A percentile compares a stretch with the other conserved stretches of the same genome.
These are phyloP conservation scores for Cupressus sempervirens DNA, from an alignment of 75 land plant genomes.

Conservation along the genomic window DNA sequence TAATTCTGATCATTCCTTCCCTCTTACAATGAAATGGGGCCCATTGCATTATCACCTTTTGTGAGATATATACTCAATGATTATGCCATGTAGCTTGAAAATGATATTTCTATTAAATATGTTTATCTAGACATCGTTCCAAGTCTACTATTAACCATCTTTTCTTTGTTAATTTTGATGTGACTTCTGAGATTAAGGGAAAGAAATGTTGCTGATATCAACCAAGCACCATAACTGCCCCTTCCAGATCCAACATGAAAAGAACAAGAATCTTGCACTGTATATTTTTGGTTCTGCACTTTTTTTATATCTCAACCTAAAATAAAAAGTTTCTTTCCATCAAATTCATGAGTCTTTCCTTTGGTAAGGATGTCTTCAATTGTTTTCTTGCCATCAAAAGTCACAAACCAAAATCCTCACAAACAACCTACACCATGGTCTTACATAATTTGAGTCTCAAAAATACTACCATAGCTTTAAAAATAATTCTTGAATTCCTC, in stretches of 20 bases:
- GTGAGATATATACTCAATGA: too few relatives aligned
- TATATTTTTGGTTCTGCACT: conserved; percentile 75
- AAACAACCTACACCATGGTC: conserved; percentile 69
- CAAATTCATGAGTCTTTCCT: conserved; percentile 57
- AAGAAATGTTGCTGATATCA: too few relatives aligned
- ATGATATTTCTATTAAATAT: too few relatives aligned
- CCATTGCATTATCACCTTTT: too few relatives aligned
- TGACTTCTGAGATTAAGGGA: too few relatives aligned
- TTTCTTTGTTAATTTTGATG: too few relatives aligned
- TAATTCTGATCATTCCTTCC: too few relatives aligned
- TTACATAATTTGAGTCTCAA: conserved; percentile 72
- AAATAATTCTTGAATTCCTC: conserved; percentile 70
- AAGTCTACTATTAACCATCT: too few relatives aligned
- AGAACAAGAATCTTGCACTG: conserved; percentile 37
- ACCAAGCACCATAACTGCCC: conserved; percentile 23
- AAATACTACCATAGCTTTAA: conserved; percentile 51
- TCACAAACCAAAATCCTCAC: conserved; percentile 77
- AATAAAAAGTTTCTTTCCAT: conserved; percentile 42
- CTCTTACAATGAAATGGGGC: too few relatives aligned
- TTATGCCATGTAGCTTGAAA: too few relatives aligned
- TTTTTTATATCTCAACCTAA: conserved; percentile 80
- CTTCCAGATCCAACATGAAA: conserved; percentile 13
- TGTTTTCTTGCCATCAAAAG: conserved; percentile 64
- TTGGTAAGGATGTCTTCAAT: conserved; percentile 53
- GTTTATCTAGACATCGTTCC: too few relatives aligned